Percentiles rank a stretch among this genome's conserved stretches.
phyloP scores from a whole-genome alignment of 306 rosid species.

The Vigna mungo region DNA sequence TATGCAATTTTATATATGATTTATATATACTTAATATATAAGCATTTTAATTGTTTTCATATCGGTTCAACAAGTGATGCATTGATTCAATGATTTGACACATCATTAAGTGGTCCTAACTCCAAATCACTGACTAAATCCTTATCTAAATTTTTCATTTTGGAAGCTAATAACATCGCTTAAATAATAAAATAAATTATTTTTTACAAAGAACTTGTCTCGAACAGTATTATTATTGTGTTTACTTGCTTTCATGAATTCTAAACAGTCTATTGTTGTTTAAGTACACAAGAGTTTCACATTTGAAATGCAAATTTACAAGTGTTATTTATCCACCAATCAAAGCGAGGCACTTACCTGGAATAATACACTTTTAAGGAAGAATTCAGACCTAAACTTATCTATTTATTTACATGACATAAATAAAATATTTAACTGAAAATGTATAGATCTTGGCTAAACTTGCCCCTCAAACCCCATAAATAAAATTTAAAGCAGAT shows the following conservation, averaged over 20 bases:
- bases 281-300: background rate
- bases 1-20: no score
- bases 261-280: background rate
- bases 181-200: no score
- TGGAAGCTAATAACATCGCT: no score
- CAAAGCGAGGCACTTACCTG: slow-evolving; percentile 2
- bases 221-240: no score
- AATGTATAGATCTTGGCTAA: background rate
- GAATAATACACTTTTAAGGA: background rate
- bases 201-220: no score
- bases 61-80: no score
- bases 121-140: no score
- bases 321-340: background rate
- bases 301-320: background rate
- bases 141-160: no score
- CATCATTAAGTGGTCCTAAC: no score
- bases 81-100: no score
- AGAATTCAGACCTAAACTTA: background rate
- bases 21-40: no score
- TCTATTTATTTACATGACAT: slow-evolving; percentile 21
- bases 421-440: background rate
- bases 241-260: background rate
- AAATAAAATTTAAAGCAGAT: slow-evolving; percentile 1
- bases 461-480: background rate
- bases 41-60: no score